Evolutionary conservation across 257 asterid genomes (phyloP), one percentile per base, ranked within the genome.

Genomic region (Linderniella brevidens): DNA sequence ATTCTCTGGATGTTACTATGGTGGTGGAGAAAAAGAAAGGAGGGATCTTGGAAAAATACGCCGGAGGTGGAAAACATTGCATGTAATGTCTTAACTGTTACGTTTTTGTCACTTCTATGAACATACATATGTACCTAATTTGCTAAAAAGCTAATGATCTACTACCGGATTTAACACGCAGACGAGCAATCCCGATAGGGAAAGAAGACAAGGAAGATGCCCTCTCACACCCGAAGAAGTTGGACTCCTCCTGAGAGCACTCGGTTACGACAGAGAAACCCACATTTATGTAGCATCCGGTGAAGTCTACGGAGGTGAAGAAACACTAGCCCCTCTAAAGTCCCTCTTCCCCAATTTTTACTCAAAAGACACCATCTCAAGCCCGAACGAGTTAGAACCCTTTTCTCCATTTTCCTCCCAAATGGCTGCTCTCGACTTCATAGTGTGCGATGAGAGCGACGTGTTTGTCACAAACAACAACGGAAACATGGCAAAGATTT

Each of bases 201-300:
- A 68, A 48, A 77, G 99, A 62, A 68, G 94, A 71, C 96, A 79
- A 67, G 99, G 99, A 63, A 77, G 79, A 54, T 90, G 99, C 68
- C 96, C 96, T 54, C 82, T 90, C 37, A 85, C 93, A 40, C 99
- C 99, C 37, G 83, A 81, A 71, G 99, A 90, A 77, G 96, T 85
- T 40, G 99, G 99, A 47, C 77, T 81, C 61, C 67, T 90, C 78
- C 68, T 90, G 53, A 71, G 92, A 64, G 93, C 94, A 38, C 96
- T 90, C 66, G 99, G 96, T 25, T 85, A 76, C 38, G 83, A 76
- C 46, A 74, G 66, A 41, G 71, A 79, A 56, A 80, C 82, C 39
- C 88, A 85, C 69, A 75, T 90, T 35, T 90, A 85, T 18, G 96
- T 85, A 52, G 99, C 99, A 18, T 90, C 99, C 43, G 99, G 99